Evolutionary conservation across 2,329 filamentous ascomycete genomes (phyloP).

Genomic region (Colletotrichum destructivum): DNA sequence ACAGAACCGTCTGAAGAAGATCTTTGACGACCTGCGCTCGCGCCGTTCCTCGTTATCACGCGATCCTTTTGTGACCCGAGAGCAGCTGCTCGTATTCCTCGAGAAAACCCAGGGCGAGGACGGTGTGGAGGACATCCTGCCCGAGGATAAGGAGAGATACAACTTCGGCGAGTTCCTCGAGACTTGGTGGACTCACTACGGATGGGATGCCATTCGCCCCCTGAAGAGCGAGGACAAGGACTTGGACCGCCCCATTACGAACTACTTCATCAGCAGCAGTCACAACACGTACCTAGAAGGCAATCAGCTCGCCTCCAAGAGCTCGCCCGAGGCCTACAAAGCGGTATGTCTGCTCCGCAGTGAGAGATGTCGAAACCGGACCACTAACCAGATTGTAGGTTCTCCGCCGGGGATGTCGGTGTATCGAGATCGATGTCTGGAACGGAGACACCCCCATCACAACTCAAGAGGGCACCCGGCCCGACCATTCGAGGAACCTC

Average conservation of each 20-base stretch:
- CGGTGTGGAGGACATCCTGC: constrained; percentile 48
- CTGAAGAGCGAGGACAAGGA: constrained; percentile 65
- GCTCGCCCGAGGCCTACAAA: constrained; percentile 84
- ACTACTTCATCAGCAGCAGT: constrained; percentile 95
- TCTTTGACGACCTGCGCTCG: constrained; percentile 64
- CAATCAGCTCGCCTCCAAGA: constrained; percentile 85
- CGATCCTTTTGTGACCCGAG: constrained; percentile 50
- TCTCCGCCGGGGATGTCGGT: constrained; percentile 84
- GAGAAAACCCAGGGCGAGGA: constrained; percentile 63
- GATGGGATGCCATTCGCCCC: constrained; percentile 61
- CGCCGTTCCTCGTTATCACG: constrained; percentile 49
- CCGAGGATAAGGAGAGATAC: constrained; percentile 59
- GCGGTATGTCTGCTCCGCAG: constrained; percentile 67
- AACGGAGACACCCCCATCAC: constrained; percentile 73
- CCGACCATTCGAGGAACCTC: constrained; percentile 62
- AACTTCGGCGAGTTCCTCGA: constrained; percentile 65
- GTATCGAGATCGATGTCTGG: constrained; percentile 97
- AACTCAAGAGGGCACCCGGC: constrained; percentile 52
- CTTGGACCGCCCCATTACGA: constrained; percentile 78
- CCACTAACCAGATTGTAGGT: constrained; percentile 62
- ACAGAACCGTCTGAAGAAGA: constrained; percentile 61
- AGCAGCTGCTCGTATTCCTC: constrained; percentile 66
- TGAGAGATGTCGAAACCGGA: too few relatives aligned
- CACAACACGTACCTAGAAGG: constrained; percentile 95
- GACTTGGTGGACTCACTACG: constrained; percentile 61